Conservation (phyloP, 2,329 filamentous ascomycete species). For the Venturia nashicola region DNA sequence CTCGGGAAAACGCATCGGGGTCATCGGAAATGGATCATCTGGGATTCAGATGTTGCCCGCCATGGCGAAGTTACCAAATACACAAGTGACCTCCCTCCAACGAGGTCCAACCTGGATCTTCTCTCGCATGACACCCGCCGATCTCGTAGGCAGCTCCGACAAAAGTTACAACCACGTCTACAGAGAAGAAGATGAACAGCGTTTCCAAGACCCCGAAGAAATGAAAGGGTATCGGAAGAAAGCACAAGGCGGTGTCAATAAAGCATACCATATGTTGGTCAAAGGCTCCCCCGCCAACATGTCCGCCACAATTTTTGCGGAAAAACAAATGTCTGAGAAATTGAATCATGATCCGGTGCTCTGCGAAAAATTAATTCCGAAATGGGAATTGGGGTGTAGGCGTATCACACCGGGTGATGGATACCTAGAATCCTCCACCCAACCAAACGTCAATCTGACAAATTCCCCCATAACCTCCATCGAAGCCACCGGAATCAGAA, state of each 20-base stretch:
- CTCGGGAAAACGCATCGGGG: no score
- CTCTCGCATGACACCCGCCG: no score
- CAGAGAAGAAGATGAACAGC: no score
- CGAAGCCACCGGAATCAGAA: constrained; percentile 25
- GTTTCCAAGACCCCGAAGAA: no score
- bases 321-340: constrained; percentile 27
- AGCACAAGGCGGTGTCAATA: constrained; percentile 9
- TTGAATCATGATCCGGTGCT: constrained; percentile 27
- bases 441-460: constrained; percentile 26
- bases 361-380: constrained; percentile 28
- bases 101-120: no score
- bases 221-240: no score
- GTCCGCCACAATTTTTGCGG: not conserved
- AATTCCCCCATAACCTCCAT: constrained; percentile 23
- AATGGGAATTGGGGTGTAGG: constrained; percentile 33
- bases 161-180: no score
- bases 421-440: constrained; percentile 35
- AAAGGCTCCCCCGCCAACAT: not conserved
- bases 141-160: no score
- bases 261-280: constrained; percentile 18
- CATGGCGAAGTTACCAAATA: no score
- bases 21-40: no score
- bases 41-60: no score
- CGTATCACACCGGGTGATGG: constrained; percentile 39
- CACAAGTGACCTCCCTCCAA: no score